Conservation (phyloP, 2,329 filamentous ascomycete species). For the Colletotrichum nymphaeae region DNA sequence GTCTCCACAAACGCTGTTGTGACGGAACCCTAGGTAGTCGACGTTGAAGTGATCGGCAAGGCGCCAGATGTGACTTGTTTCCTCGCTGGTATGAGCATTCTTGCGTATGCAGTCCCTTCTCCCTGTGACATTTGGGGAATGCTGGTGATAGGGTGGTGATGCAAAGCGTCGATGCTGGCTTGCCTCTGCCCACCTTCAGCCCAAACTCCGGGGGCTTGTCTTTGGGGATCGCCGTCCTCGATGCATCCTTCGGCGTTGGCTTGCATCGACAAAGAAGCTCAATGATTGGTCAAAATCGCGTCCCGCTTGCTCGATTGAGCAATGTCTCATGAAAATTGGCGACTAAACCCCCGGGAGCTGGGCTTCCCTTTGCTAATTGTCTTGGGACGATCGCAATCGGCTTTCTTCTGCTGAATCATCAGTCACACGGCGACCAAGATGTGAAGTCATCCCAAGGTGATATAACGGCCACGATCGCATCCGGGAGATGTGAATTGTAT, state of each 20-base stretch:
- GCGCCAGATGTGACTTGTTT: not conserved
- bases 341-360: not conserved
- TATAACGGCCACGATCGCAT: slow-evolving; percentile 27
- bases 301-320: slow-evolving; percentile 2
- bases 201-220: slow-evolving; percentile 10
- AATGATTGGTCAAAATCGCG: slow-evolving; percentile 8
- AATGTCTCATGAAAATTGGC: slow-evolving; percentile 24
- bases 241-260: slow-evolving; percentile 31
- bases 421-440: not conserved
- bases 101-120: not conserved
- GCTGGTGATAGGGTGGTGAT: slow-evolving; percentile 18
- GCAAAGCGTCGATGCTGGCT: slow-evolving; percentile 26
- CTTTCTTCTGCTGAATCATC: slow-evolving; percentile 13
- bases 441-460: not conserved
- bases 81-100: slow-evolving; percentile 2
- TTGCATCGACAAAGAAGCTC: not conserved
- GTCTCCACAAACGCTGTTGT: slow-evolving; percentile 18
- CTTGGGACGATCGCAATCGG: slow-evolving; percentile 1
- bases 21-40: slow-evolving; percentile 4
- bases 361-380: slow-evolving; percentile 6
- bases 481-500: not conserved
- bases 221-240: slow-evolving; percentile 27
- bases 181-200: not conserved
- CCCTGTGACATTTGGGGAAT: not conserved
- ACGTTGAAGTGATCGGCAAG: slow-evolving; percentile 12